Base-by-base conservation (phyloP, 495 filamentous ascomycete species). In the Jackrogersella minutella region DNA sequence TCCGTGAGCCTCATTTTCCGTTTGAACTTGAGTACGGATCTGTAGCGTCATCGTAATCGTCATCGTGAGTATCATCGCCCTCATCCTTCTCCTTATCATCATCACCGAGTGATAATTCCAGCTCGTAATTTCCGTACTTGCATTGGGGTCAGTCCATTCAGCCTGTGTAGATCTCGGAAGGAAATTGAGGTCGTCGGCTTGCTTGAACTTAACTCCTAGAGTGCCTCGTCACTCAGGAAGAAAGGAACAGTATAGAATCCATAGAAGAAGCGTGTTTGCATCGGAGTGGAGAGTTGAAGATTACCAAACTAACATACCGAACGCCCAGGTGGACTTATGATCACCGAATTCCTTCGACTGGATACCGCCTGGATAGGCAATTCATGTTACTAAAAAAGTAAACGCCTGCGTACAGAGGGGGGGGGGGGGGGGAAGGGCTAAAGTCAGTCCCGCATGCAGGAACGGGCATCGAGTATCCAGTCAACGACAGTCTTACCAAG, bases 1-100 rank as follows among this genome's bases (percentile, higher is more conserved):
- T 28, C 21, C n/a, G 21, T 36, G 49, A 62, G 58, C 58, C 58
- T 62, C 58, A 54, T 46, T 62, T 34, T 24, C 31, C 16, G 21
- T 39, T 39, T 37, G 30, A 36, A n/a, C n/a, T n/a, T n/a, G n/a
- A n/a, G n/a, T n/a, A n/a, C n/a, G n/a, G n/a, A n/a, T n/a, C n/a
- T n/a, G 33, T 13, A 8, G 44, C 40, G 17, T 43, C 40, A 43
- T 43, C n/a, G 1, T 41, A 14, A 39, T 39, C 36, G 36, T 43
- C 17, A 10, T 9, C 19, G 11, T 30, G 26, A 30, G 26, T 7
- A 30, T 3, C 7, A 7, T 7, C 7, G 7, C 26, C 26, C 7
- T 3, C 26, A 3, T 3, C 26, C 26, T 30, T 3, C 26, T 30
- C 3, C 26, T 7, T 30, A 30, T 7, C 7, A 30, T 30, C 26